Percentiles rank a stretch among this genome's conserved stretches.
Conservation (phyloP, 805 yeast species). For the Peterozyma toletana region DNA sequence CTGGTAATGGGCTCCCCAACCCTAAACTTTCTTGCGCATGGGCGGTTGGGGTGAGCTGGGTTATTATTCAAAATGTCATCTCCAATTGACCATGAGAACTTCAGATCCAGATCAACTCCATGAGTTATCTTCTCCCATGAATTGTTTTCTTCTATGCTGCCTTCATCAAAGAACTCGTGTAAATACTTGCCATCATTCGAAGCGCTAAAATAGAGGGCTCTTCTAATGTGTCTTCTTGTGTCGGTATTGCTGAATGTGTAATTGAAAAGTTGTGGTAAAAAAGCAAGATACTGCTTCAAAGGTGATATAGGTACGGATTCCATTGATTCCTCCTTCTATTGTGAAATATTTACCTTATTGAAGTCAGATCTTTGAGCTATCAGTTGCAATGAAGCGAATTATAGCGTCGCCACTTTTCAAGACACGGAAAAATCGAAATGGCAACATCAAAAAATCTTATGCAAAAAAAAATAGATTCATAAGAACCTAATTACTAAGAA, state of each 20-base stretch:
- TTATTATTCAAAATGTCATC: conserved; percentile 10
- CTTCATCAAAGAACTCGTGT: conserved; percentile 24
- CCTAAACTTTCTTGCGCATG: conserved; percentile 67
- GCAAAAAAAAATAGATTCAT: no score
- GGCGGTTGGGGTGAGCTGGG: conserved; percentile 49
- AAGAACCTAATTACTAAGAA: no score
- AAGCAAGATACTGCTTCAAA: conserved; percentile 28
- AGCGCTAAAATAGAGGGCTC: conserved; percentile 34
- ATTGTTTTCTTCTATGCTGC: not conserved
- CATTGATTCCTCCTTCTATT: no score
- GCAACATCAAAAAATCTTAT: no score
- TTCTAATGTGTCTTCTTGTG: conserved; percentile 26
- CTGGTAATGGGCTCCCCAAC: conserved; percentile 80
- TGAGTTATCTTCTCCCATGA: not conserved
- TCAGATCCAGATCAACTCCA: not conserved
- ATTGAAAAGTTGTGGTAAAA: conserved; percentile 26
- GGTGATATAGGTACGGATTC: not conserved
- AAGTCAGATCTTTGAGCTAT: no score
- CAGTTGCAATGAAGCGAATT: no score
- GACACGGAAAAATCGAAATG: no score
- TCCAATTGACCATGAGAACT: conserved; percentile 1
- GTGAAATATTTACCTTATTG: no score
- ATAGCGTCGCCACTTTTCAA: no score
- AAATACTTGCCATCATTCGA: conserved; percentile 33
- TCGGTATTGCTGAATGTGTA: conserved; percentile 21